Evolutionary conservation across 371 early-diverging fungal species (phyloP), one percentile per base, ranked within the genome.

Genomic region (Apophysomyces ossiformis): DNA sequence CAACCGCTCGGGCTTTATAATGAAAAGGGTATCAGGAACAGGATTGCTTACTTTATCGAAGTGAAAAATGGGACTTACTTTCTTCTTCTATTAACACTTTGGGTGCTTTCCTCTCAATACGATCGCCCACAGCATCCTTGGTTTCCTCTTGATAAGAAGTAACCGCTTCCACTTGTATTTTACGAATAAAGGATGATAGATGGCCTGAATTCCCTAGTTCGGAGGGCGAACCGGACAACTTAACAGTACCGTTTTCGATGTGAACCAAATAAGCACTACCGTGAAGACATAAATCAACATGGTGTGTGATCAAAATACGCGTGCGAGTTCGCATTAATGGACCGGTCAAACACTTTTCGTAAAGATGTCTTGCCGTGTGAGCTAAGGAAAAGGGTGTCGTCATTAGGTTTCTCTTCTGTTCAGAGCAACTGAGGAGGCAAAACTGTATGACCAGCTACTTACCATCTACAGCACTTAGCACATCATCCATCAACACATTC

Each of bases 291-390:
- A 93, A 83, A 5, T 83, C 71, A 13, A 95, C 90, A 44, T 93
- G 92, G 70, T 97, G 97, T 1, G 96, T 95, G 7, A 95, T 94
- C 36, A 97, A 81, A 15, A 97, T 75, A 11, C 88, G 77, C 0
- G 96, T 96, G 26, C 95, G 84, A 39, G 78, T 79, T 8, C 68
- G 73, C 88, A 97, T 84, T 67, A 93, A 72, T 39, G 82, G 74
- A 12, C 90, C 89, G 37, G 85, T 72, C 39, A 94, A 61, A 64
- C 94, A 94, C 44, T 87, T 72, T 37, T 81, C 75, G 44, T 89
- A 81, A 5, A 97, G 78, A 70, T 92, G 92, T 61, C 86, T 87
- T 4, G 92, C 96, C 1, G 97, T 96, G 37, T 96, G 95, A 5
- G 93, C 74, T 71, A 65, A 50, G 5, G 5, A 13, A 41, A 9